Evolutionary conservation across 352 stramenopile species (phyloP).

Genomic region (Pilasporangium apinafurcum): DNA sequence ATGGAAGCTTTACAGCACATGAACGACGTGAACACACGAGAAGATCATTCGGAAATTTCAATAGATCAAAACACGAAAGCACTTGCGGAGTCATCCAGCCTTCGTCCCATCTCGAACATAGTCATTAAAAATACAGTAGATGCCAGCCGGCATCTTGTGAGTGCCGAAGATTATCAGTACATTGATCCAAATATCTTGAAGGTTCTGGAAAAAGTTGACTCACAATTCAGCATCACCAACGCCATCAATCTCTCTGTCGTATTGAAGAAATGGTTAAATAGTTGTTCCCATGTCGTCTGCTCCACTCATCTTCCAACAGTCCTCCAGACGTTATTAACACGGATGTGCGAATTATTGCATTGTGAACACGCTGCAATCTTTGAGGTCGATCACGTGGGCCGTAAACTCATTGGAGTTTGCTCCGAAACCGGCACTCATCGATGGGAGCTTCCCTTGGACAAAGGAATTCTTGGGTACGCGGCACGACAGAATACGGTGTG

Average conservation of each 20-base stretch:
- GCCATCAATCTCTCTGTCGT: conserved; percentile 56
- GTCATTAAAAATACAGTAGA: background rate
- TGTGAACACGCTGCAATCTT: conserved; percentile 69
- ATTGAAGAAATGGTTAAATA: conserved; percentile 75
- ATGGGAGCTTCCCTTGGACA: conserved; percentile 67
- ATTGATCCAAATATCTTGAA: conserved; percentile 79
- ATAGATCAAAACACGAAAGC: conserved; percentile 10
- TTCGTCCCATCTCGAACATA: background rate
- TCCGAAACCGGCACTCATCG: conserved; percentile 32
- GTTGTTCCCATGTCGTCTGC: conserved; percentile 47
- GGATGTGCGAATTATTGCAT: conserved; percentile 53
- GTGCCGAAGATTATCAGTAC: conserved; percentile 48
- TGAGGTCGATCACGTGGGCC: conserved; percentile 33
- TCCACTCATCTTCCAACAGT: conserved; percentile 40
- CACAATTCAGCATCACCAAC: conserved; percentile 81
- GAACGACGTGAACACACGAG: conserved; percentile 30
- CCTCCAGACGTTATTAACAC: conserved; percentile 20
- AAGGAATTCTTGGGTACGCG: conserved; percentile 54
- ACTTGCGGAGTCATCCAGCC: background rate
- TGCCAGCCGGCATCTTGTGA: conserved; percentile 18
- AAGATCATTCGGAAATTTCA: conserved; percentile 14
- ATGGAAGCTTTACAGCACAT: conserved; percentile 77
- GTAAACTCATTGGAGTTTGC: conserved; percentile 25
- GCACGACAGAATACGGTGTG: conserved; percentile 45
- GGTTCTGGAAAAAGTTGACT: conserved; percentile 78